These are phyloP conservation scores for Platanthera guangdongensis DNA, from an alignment of 106 monocot species.

Conservation along the genomic window DNA sequence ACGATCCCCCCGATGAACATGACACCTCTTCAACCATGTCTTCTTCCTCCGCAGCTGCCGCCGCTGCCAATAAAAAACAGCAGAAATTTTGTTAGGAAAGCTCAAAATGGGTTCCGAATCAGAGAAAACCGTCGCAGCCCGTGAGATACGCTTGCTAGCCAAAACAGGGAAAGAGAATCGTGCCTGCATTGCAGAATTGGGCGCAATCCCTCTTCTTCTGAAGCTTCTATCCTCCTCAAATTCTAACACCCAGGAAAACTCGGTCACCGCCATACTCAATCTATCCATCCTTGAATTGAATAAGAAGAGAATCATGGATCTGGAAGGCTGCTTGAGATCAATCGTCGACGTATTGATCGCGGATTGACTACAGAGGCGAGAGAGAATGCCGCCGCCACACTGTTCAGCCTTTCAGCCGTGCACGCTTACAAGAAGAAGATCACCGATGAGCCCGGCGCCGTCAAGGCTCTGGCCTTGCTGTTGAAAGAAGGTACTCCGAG, in stretches of 20 bases:
- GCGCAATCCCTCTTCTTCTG: conserved; percentile 44
- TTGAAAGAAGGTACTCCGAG: conserved; percentile 37
- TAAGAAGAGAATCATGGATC: conserved; percentile 38
- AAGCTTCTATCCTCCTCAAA: conserved; percentile 23
- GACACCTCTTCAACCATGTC: not conserved
- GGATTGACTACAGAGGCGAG: conserved; percentile 37
- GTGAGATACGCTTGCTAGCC: conserved; percentile 43
- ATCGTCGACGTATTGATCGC: conserved; percentile 23
- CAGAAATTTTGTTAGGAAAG: conserved; percentile 22
- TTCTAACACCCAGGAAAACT: conserved; percentile 33
- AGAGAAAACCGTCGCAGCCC: conserved; percentile 21
- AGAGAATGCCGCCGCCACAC: conserved; percentile 60
- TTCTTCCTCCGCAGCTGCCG: conserved; percentile 17
- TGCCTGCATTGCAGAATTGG: conserved; percentile 38
- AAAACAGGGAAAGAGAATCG: conserved; percentile 47
- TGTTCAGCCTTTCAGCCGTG: conserved; percentile 52
- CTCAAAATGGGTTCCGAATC: conserved; percentile 21
- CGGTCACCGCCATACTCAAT: conserved; percentile 52
- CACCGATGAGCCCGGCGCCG: conserved; percentile 29
- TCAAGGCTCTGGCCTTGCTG: conserved; percentile 23
- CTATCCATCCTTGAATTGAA: conserved; percentile 47
- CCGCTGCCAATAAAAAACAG: conserved; percentile 34
- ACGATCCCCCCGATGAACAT: conserved; percentile 12
- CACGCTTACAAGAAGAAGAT: conserved; percentile 51
- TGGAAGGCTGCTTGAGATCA: conserved; percentile 32